Evolutionary conservation across 139 green algal genomes (phyloP).

Genomic region (Tetraselmis striata): DNA sequence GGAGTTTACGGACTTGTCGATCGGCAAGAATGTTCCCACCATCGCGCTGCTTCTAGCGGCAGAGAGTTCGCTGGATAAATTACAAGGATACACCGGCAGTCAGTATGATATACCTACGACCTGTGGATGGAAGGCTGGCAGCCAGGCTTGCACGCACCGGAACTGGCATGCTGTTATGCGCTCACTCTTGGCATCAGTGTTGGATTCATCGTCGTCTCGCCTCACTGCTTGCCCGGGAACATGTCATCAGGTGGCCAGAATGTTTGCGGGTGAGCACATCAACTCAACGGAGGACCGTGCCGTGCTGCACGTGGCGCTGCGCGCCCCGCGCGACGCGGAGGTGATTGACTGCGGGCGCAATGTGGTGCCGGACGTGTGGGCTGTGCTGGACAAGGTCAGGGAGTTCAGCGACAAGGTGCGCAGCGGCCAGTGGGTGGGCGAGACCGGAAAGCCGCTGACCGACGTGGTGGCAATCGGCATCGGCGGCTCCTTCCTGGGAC

Average conservation of each 20-base stretch:
- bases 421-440: constrained; percentile 82
- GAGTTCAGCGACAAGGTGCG: constrained; percentile 83
- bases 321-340: constrained; percentile 73
- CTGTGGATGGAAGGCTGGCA: too few species aligned
- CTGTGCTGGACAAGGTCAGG: constrained; percentile 98
- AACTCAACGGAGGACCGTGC: constrained; percentile 92
- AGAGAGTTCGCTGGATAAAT: too few species aligned
- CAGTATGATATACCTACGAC: too few species aligned
- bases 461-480: constrained; percentile 96
- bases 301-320: constrained; percentile 94
- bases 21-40: too few species aligned
- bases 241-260: constrained; percentile 32
- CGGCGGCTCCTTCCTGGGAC: constrained; percentile 91
- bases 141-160: too few species aligned
- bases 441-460: constrained; percentile 91
- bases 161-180: too few species aligned
- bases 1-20: too few species aligned
- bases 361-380: constrained; percentile 94
- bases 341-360: constrained; percentile 80
- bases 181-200: too few species aligned
- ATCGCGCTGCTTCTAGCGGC: too few species aligned
- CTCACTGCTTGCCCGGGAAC: too few species aligned
- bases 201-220: too few species aligned
- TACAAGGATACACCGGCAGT: too few species aligned
- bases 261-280: constrained; percentile 93